Conservation (phyloP, 805 yeast species). For the Priceomyces medius region DNA sequence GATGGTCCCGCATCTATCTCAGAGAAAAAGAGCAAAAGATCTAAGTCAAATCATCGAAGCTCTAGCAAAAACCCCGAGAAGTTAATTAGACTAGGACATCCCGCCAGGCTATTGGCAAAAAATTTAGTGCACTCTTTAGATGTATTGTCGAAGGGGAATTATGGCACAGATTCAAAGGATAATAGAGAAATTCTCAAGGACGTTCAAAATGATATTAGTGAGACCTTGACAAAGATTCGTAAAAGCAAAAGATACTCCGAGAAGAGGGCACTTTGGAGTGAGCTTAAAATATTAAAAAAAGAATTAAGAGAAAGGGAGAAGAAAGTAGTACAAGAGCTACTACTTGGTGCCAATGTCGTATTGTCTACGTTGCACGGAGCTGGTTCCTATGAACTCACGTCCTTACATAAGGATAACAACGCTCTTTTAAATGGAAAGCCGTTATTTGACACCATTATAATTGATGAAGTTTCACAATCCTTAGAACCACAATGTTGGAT, state of each 20-base stretch:
- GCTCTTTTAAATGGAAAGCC: constrained; percentile 21
- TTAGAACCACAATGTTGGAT: constrained; percentile 97
- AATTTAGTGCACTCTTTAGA: constrained; percentile 76
- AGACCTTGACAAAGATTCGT: constrained; percentile 53
- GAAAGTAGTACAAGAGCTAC: constrained; percentile 57
- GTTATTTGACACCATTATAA: constrained; percentile 75
- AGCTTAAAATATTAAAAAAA: constrained; percentile 64
- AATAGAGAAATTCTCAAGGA: constrained; percentile 55
- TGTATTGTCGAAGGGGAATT: constrained; percentile 57
- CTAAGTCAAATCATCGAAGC: constrained; percentile 11
- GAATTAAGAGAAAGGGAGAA: constrained; percentile 69
- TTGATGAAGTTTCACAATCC: constrained; percentile 94
- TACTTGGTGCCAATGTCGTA: constrained; percentile 64
- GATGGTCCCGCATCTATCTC: constrained; percentile 7
- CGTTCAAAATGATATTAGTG: constrained; percentile 68
- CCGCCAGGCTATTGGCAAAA: constrained; percentile 71
- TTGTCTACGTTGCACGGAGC: constrained; percentile 88
- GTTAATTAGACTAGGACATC: constrained; percentile 88
- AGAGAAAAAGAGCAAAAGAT: constrained; percentile 23
- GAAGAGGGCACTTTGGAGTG: constrained; percentile 63
- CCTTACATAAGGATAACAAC: constrained; percentile 40
- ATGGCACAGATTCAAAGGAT: constrained; percentile 40
- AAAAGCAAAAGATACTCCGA: constrained; percentile 65
- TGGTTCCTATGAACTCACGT: constrained; percentile 66
- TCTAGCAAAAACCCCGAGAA: constrained; percentile 29